Base-by-base conservation (phyloP, 345 rosid genomes). In the Salix viminalis region DNA sequence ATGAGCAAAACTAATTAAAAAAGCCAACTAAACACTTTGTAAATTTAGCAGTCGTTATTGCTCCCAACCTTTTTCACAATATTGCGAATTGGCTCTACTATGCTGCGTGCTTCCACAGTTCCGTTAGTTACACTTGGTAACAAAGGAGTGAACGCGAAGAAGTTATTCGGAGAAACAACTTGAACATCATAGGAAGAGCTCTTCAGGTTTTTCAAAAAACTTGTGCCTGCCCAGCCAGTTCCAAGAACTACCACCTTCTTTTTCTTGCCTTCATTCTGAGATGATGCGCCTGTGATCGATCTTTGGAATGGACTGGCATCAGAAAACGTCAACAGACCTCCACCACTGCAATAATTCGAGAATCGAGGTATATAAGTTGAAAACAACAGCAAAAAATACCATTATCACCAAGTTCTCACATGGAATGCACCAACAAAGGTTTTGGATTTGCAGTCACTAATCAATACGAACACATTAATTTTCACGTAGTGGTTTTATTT, bases 231-330 rank as follows among this genome's bases (percentile, higher is more conserved):
- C 69, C 69, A 66, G 21, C 69, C 69, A 34, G 69, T 66, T 32
- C 69, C 69, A 5, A 66, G 69, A 16, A 66, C 69, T 7, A 66
- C 44, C 69, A 66, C 69, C 41, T 66, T 66, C 44, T 66, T 66
- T 66, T 66, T 66, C 69, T 66, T 66, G 41, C 69, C 8, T 18
- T 30, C 69, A 26, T 66, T 30, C 41, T 66, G 69, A 26, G 69
- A 28, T 16, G 69, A 16, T 1, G 37, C 37, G 37, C 23, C 24
- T 60, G 28, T 60, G 36, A 46, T 46, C 50, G 14, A 46, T 46
- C 41, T 32, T 30, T 66, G 18, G 7, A 66, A 66, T 15, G 69
- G 34, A 32, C 19, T 32, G 44, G 41, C 69, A 66, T 30, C 39
- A 6, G 41, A 66, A 66, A 66, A 66, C 42, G 41, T 21, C 21